These are phyloP conservation scores for Auricularia cornea DNA, from an alignment of 768 basidiomycete genomes.

Conservation along the genomic window DNA sequence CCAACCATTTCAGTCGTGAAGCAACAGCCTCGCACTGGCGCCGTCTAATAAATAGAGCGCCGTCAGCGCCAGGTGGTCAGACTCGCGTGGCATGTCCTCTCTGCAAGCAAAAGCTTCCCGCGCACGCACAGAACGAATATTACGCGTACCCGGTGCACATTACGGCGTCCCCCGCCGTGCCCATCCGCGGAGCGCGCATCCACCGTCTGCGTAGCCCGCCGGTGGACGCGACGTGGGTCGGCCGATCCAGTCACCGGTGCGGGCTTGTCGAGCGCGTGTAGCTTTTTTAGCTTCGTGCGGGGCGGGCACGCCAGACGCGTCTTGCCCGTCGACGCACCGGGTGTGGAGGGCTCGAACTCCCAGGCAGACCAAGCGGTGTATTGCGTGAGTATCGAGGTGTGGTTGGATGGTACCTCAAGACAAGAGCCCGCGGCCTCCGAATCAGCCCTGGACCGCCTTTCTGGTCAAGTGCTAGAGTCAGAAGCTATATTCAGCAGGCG, in stretches of 20 bases:
- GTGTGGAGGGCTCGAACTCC: no score
- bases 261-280: constrained; percentile 79
- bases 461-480: constrained; percentile 35
- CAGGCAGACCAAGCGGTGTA: no score
- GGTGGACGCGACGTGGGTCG: constrained; percentile 40
- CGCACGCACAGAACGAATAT: no score
- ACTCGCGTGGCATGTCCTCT: no score
- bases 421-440: constrained; percentile 72
- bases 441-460: constrained; percentile 59
- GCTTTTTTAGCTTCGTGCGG: constrained; percentile 54
- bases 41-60: no score
- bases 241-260: constrained; percentile 89
- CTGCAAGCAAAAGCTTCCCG: no score
- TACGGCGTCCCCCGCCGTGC: no score
- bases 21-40: no score
- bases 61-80: no score
- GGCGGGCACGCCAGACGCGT: constrained; percentile 39
- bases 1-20: no score
- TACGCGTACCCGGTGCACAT: no score
- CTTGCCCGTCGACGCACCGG: constrained; percentile 32
- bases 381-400: constrained; percentile 4
- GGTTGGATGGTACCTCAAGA: constrained; percentile 30
- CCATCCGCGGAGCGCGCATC: no score
- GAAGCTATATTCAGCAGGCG: background rate
- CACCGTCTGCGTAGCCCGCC: constrained; percentile 29